Conservation (phyloP, 2,329 filamentous ascomycete species). For the Aureobasidium sp. region DNA sequence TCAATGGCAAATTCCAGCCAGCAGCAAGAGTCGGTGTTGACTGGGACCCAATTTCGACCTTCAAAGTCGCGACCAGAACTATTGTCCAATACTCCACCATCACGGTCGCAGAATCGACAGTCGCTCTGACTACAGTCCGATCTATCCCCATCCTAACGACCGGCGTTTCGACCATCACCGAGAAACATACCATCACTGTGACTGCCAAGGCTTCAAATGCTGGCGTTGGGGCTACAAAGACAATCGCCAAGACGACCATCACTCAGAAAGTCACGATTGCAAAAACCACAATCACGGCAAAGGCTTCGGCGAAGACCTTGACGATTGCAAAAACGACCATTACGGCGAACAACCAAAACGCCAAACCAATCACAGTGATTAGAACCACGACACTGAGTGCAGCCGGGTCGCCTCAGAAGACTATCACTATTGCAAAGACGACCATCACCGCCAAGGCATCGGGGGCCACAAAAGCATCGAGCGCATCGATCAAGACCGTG, state of each 20-base stretch:
- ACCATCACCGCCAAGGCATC: background rate
- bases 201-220: background rate
- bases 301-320: background rate
- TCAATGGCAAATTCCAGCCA: background rate
- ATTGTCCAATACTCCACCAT: background rate
- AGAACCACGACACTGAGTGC: background rate
- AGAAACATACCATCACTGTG: background rate
- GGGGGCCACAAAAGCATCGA: background rate
- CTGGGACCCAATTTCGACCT: background rate
- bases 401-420: background rate
- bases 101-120: background rate
- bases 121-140: background rate
- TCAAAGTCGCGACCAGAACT: background rate
- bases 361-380: background rate
- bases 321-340: slow-evolving; percentile 1
- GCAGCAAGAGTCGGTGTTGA: background rate
- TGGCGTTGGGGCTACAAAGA: background rate
- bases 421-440: background rate
- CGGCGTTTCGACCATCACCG: background rate
- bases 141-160: background rate
- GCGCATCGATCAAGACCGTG: background rate
- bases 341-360: background rate
- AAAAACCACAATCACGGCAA: background rate
- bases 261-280: background rate
- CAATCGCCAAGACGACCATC: background rate